Evolutionary conservation across 2,329 filamentous ascomycete species (phyloP).

Genomic region (Ustulina deusta): DNA sequence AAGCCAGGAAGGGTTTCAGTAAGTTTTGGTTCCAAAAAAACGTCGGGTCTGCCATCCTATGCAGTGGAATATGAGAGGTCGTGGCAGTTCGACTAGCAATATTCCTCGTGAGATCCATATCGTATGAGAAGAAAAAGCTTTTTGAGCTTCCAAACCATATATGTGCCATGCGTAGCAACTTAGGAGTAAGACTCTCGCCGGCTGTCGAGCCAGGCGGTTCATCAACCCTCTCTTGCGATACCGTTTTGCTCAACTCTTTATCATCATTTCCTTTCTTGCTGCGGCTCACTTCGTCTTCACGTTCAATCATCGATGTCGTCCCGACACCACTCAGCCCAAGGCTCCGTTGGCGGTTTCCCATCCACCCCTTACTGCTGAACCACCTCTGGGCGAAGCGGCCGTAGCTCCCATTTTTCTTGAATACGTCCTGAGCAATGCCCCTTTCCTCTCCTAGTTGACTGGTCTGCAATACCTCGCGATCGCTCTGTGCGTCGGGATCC

Average conservation of each 20-base stretch:
- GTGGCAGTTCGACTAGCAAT: slow-evolving; percentile 58
- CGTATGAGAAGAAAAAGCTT: slow-evolving; percentile 96
- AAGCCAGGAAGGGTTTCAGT: slow-evolving; percentile 77
- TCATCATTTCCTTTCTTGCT: slow-evolving; percentile 39
- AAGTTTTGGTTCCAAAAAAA: slow-evolving; percentile 95
- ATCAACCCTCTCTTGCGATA: slow-evolving; percentile 47
- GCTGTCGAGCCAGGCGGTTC: slow-evolving; percentile 49
- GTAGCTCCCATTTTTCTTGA: slow-evolving; percentile 83
- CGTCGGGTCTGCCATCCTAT: slow-evolving; percentile 77
- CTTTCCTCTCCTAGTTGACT: slow-evolving; percentile 53
- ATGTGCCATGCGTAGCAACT: slow-evolving; percentile 84
- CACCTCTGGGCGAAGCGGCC: slow-evolving; percentile 90
- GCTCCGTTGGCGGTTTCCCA: slow-evolving; percentile 74
- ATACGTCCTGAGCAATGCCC: slow-evolving; percentile 89
- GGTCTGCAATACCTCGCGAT: slow-evolving; percentile 41
- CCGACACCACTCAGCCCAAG: slow-evolving; percentile 71
- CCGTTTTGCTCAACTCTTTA: slow-evolving; percentile 48
- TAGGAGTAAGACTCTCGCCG: slow-evolving; percentile 76
- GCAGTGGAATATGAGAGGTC: slow-evolving; percentile 69
- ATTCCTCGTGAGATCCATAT: slow-evolving; percentile 86
- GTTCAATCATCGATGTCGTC: slow-evolving; percentile 55
- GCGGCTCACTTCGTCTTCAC: slow-evolving; percentile 41
- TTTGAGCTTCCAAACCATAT: slow-evolving; percentile 84
- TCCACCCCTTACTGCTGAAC: slow-evolving; percentile 90
- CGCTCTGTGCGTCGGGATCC: slow-evolving; percentile 48